These are phyloP conservation scores for Cicer arietinum DNA, from an alignment of 306 rosid genomes.

Conservation along the genomic window DNA sequence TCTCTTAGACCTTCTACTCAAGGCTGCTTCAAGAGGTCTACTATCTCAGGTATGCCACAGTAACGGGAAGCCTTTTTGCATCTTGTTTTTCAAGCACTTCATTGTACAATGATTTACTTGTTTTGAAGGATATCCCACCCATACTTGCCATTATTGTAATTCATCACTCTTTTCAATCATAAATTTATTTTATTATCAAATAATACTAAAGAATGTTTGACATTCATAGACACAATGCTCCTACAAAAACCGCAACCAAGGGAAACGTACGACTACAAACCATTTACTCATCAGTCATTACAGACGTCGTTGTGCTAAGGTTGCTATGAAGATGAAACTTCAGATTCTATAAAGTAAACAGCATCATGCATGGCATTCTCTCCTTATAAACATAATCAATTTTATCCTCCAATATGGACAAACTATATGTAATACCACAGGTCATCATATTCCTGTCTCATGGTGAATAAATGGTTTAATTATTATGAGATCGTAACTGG, in stretches of 20 bases:
- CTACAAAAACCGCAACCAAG: not conserved
- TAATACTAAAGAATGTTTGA: not conserved
- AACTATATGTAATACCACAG: not conserved
- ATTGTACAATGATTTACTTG: not conserved
- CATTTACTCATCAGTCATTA: not conserved
- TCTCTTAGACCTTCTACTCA: not conserved
- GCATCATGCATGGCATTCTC: not conserved
- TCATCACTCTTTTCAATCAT: slow-evolving; percentile 1
- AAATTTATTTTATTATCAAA: not conserved
- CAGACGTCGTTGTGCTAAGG: not conserved
- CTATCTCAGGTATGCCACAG: not conserved
- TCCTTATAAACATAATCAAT: not conserved
- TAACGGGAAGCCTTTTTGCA: slow-evolving; percentile 8
- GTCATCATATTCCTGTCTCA: not conserved
- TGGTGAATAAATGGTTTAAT: not conserved
- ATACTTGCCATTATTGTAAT: not conserved
- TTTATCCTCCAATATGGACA: slow-evolving; percentile 17
- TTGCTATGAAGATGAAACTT: not conserved
- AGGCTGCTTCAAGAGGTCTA: not conserved
- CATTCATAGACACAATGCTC: not conserved
- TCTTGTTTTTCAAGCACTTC: not conserved
- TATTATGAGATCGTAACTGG: not conserved
- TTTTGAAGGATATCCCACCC: slow-evolving; percentile 7
- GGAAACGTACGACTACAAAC: not conserved
- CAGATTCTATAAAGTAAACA: slow-evolving; percentile 7